phyloP scores from a whole-genome alignment of 2,329 filamentous ascomycete species.

The Botrytis hyacinthi region DNA sequence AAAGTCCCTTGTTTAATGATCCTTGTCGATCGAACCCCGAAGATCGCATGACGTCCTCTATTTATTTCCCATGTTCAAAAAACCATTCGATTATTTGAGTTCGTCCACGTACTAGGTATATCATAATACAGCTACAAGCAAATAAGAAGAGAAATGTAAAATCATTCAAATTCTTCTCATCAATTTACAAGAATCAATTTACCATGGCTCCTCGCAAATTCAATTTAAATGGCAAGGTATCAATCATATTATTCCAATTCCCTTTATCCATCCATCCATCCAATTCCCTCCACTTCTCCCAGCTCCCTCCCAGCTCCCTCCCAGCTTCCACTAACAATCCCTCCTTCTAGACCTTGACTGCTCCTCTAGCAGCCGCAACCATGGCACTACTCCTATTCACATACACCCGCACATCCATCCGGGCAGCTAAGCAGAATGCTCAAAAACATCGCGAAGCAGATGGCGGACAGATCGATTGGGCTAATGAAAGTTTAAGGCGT shows the following conservation, averaged over 20 bases:
- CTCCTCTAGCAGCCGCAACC: conserved; percentile 52
- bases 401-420: conserved; percentile 64
- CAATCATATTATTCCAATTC: neutral
- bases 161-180: neutral
- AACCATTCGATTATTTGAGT: conserved; percentile 8
- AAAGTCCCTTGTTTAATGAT: conserved; percentile 19
- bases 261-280: neutral
- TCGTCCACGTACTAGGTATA: neutral
- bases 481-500: conserved; percentile 52
- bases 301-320: neutral
- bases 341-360: conserved; percentile 41
- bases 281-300: no score
- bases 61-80: conserved; percentile 17
- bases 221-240: conserved; percentile 35
- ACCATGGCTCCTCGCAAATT: conserved; percentile 32
- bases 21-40: conserved; percentile 16
- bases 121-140: neutral
- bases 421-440: conserved; percentile 64
- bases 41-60: conserved; percentile 22
- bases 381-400: conserved; percentile 54
- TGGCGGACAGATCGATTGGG: conserved; percentile 53
- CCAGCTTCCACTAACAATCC: neutral
- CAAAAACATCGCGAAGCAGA: conserved; percentile 57
- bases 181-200: neutral
- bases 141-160: neutral